Base-by-base conservation (phyloP, 1,284 basidiomycete genomes). In the Pholiota adiposa region DNA sequence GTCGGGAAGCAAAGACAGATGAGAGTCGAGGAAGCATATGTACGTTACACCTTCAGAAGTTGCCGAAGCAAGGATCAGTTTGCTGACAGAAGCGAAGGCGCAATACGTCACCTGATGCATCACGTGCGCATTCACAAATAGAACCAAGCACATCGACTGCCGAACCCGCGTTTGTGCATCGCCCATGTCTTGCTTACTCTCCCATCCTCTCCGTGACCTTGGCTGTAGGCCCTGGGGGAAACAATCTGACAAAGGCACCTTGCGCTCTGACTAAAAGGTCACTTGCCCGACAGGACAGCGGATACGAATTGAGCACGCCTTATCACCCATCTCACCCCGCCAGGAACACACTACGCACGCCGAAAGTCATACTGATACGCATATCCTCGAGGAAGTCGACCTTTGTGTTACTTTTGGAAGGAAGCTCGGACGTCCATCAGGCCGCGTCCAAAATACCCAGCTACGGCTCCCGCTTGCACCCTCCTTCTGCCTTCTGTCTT, bases 11-110 rank as follows among this genome's bases (percentile, higher is more conserved):
- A 49, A 73, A 55, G 58, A 62, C 51, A 53, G 70, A 63, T 31
- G 66, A 61, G 48, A 75, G 59, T 55, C 70, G 68, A 58, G 69
- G 53, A 51, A 73, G 53, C 73, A 73, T 73, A 29, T 46, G 54
- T 51, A 38, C 21, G 54, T 40, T 12, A 41, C 11, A 21, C 36
- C 36, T 18, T 51, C 29, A 14, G 44, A 14, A 29, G 50, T 49
- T 40, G 27, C 56, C 34, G 14, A 46, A 27, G 21, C n/a, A 19
- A 27, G 25, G 34, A 18, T 31, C 5, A 5, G 5, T 31, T 31
- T 31, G 29, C 29, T 31, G 29, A 31, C 29, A 4, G 29, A 31
- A 11, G 29, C 29, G 29, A 48, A 16, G 25, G 23, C 43, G 60
- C 49, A 41, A 33, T 12, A 18, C 38, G 31, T 55, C 41, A 55